phyloP scores from a whole-genome alignment of 306 rosid genomes.

The Carpinus viminea region DNA sequence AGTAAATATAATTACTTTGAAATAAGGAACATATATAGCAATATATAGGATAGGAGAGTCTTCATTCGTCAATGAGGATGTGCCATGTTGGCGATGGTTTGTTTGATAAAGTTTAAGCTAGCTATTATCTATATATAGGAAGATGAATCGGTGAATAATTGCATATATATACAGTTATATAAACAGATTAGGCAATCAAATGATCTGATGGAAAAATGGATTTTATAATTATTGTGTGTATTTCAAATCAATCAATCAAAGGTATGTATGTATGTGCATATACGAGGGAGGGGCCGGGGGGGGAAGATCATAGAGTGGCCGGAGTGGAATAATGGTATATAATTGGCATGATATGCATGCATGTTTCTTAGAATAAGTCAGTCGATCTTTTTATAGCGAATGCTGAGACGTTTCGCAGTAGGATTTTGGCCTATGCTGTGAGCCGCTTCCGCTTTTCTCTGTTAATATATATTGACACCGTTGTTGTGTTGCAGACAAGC shows the following conservation, averaged over 20 bases:
- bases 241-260: conserved; percentile 1
- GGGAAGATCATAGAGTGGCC: neutral
- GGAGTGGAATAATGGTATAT: neutral
- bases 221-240: neutral
- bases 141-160: neutral
- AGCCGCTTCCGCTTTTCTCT: conserved; percentile 23
- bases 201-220: neutral
- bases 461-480: conserved; percentile 25
- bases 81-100: too few species aligned
- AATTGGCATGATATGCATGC: conserved; percentile 15
- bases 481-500: conserved; percentile 45
- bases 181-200: neutral
- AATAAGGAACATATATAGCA: too few species aligned
- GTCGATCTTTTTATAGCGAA: neutral
- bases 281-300: neutral
- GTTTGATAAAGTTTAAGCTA: too few species aligned
- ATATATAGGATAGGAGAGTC: too few species aligned
- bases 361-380: neutral
- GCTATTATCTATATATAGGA: neutral
- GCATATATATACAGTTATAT: neutral
- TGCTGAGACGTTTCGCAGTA: conserved; percentile 7
- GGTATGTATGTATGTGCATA: neutral
- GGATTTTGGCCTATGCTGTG: conserved; percentile 40
- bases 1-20: too few species aligned
- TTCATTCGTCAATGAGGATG: too few species aligned